Base-by-base conservation (phyloP, 2,329 filamentous ascomycete genomes). In the Thielaviopsis populi region DNA sequence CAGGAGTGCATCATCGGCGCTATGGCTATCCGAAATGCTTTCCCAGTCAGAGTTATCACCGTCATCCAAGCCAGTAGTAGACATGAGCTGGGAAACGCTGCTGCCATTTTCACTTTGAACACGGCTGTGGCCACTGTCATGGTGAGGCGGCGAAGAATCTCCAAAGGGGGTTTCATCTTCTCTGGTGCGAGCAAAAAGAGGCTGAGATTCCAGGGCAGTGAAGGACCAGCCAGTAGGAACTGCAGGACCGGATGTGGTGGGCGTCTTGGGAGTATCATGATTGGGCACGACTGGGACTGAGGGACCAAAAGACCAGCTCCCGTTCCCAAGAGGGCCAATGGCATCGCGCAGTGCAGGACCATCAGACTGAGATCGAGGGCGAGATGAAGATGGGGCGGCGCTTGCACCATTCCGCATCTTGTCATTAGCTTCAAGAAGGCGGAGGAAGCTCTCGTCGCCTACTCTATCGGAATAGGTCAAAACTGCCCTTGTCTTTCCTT, bases 321-420 rank as follows among this genome's bases (percentile, higher is more conserved):
- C 84, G 69, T 82, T 82, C 0, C 77, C 82, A 17, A 85, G 70
- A 0, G 80, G 79, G 61, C 83, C 79, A 62, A 78, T 73, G 1
- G 72, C 71, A 8, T 75, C 72, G 3, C 73, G 74, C 5, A 71
- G 69, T 53, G 74, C 75, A 3, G 80, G 80, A 0, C 82, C 82
- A 68, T 85, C 83, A 0, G 83, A 85, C 60, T 77, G 75, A 33
- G 83, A 77, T 53, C 83, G 75, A 19, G 19, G 72, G 69, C 40
- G 70, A 54, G 68, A 62, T 8, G 58, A 65, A 42, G 41, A 40
- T 3, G 30, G 7, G 3, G 24, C 22, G 61, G 3, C 66, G 30
- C 17, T 37, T 22, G 60, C 40, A 7, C 30, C 19, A 50, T 42
- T 27, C 15, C 56, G 50, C 13, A 33, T 54, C 30, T 30, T 54